Base-by-base conservation (phyloP, 148 eudicot species). In the Euryodendron excelsum region DNA sequence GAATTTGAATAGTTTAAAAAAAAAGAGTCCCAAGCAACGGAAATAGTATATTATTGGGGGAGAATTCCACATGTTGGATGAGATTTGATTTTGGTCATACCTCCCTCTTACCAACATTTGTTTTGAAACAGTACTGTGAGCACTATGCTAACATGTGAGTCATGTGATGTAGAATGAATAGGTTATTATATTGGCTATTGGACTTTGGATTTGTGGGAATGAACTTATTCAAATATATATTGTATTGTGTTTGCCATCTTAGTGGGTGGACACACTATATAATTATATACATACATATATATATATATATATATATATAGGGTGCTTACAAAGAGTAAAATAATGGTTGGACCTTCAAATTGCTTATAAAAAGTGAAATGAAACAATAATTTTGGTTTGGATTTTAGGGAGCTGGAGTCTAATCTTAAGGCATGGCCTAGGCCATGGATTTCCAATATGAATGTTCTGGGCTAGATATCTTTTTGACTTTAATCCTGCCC, bases 81-180 rank as follows among this genome's bases (percentile, higher is more conserved):
- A 41, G 8, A 41, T 41, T 41, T 41, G 45, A 41, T 41, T 41
- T 5, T 4, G 45, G 45, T 4, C 45, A 41, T 41, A 41, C n/a
- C n/a, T n/a, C n/a, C n/a, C n/a, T n/a, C n/a, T n/a, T 41, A 47
- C 83, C 80, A 81, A 64, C 65, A 76, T 76, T 39, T 45, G n/a
- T 67, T 30, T 58, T 62, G 53, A n/a, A n/a, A n/a, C n/a, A n/a
- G n/a, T n/a, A n/a, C n/a, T n/a, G n/a, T n/a, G 12, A n/a, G 27
- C 13, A 41, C 23, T 41, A 21, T 65, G 17, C 6, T 39, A n/a
- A n/a, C n/a, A n/a, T n/a, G n/a, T 45, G 6, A 48, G 17, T 41
- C 53, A 48, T 14, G 53, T 14, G 25, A 17, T 34, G 25, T 17
- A 36, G 41, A 17, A 20, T 15, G 11, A 9, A 41, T 41, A n/a